Evolutionary conservation across 2,329 filamentous ascomycete genomes (phyloP), one percentile per base, ranked within the genome.

Genomic region (Diaporthe aspalathi): DNA sequence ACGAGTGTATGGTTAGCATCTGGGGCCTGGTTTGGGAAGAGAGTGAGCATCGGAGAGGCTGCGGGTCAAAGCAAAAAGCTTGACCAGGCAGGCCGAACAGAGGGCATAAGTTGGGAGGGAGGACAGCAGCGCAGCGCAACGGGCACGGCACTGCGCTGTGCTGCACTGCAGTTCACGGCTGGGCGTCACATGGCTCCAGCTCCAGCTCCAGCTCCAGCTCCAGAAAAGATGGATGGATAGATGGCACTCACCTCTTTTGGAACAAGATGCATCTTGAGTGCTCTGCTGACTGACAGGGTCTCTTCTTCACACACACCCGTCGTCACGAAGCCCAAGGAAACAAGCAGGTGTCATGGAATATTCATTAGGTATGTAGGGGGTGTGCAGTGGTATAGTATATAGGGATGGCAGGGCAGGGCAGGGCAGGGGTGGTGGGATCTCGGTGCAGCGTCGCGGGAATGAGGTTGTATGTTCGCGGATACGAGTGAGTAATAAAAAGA

Each of bases 211-310:
- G n/a, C n/a, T n/a, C n/a, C n/a, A n/a, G n/a, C n/a, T n/a, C 45
- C 45, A 63, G 70, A 43, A 24, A 49, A 50, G 14, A 50, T 8
- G 20, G 47, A 20, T 2, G 12, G 49, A n/a, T 2, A 49, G 52
- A 29, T 49, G 54, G 49, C 14, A 77, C 78, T 73, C 72, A 81
- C 80, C 79, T 81, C 80, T 76, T 78, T 79, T 17, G 80, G 80
- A 14, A 79, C 75, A 22, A 81, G 76, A 80, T 80, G 79, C 80
- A 81, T 81, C 63, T 73, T 76, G 72, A n/a, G 12, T 20, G 49
- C 43, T 40, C n/a, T 43, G 47, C 40, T 38, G 49, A 54, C 43
- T 7, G 35, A 38, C 35, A 38, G 32, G 16, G 49, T 68, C 38
- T 29, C 29, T 27, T 38, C 60, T 57, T 50, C 49, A 16, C 49